A percentile compares a stretch with the other conserved stretches of the same genome.
phyloP scores from a whole-genome alignment of 768 basidiomycete species.

The Rhodotorula graminis region DNA sequence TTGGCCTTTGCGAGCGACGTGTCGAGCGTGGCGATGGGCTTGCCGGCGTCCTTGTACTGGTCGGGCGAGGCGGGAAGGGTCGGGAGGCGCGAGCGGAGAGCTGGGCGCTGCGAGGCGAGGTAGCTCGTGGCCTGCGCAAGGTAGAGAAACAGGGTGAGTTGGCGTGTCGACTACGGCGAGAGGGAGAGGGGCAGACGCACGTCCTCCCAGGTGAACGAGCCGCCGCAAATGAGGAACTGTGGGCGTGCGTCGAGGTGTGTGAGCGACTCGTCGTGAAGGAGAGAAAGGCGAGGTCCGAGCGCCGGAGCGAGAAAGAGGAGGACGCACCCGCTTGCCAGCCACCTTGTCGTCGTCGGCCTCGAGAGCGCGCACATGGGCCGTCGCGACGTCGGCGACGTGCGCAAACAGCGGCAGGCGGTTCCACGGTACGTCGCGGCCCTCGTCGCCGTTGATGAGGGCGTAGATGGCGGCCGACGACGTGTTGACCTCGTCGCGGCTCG shows the following conservation, averaged over 20 bases:
- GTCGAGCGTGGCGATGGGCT: slow-evolving; percentile 35
- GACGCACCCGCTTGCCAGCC: slow-evolving; percentile 23
- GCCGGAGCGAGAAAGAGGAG: too few relatives aligned
- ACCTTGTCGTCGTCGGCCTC: slow-evolving; percentile 27
- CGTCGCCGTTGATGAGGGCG: slow-evolving; percentile 29
- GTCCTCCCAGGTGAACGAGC: slow-evolving; percentile 41
- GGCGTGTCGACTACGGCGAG: neutral
- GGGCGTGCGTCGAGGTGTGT: too few relatives aligned
- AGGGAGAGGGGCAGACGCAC: neutral
- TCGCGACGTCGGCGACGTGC: slow-evolving; percentile 35
- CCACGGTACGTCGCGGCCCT: slow-evolving; percentile 18
- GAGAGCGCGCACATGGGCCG: slow-evolving; percentile 33
- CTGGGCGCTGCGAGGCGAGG: slow-evolving; percentile 13
- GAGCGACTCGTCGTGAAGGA: too few relatives aligned
- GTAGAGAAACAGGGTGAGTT: neutral
- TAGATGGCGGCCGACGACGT: slow-evolving; percentile 39
- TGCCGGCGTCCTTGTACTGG: slow-evolving; percentile 11
- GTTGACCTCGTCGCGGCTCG: slow-evolving; percentile 32
- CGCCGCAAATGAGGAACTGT: slow-evolving; percentile 38
- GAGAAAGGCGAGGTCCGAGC: too few relatives aligned
- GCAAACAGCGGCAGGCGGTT: slow-evolving; percentile 40
- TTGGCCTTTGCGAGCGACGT: slow-evolving; percentile 22
- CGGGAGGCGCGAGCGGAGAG: slow-evolving; percentile 32
- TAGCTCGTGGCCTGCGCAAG: neutral
- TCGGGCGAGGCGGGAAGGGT: slow-evolving; percentile 2